A percentile compares a stretch with the other conserved stretches of the same genome.
Conservation (phyloP, 2,329 filamentous ascomycete genomes). For the Ilyonectria mors-panacis region DNA sequence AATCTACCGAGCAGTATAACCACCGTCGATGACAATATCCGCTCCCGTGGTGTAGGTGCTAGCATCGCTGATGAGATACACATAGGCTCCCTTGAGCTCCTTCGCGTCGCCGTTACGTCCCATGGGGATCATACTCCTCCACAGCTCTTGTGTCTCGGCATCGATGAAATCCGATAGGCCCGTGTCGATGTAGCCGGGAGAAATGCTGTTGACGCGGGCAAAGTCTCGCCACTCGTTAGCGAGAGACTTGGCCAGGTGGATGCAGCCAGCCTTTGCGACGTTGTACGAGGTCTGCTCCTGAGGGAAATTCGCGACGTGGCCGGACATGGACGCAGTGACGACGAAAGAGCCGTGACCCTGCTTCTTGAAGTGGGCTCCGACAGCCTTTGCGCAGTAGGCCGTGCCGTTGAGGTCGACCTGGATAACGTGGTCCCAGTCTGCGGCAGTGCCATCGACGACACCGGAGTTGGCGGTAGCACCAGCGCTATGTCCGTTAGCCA, state of each 20-base stretch:
- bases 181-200: constrained; percentile 65
- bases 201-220: constrained; percentile 68
- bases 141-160: constrained; percentile 25
- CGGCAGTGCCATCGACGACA: constrained; percentile 76
- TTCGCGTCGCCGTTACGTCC: constrained; percentile 74
- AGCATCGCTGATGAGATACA: constrained; percentile 68
- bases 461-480: constrained; percentile 78
- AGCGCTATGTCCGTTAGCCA: constrained; percentile 55
- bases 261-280: constrained; percentile 67
- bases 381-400: constrained; percentile 60
- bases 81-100: constrained; percentile 74
- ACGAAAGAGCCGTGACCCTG: constrained; percentile 65
- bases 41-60: constrained; percentile 66
- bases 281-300: constrained; percentile 70
- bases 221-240: constrained; percentile 70
- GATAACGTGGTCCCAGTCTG: constrained; percentile 75
- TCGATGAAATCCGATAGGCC: constrained; percentile 60
- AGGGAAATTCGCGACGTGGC: constrained; percentile 64
- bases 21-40: constrained; percentile 63
- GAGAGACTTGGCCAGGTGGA: constrained; percentile 68
- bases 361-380: constrained; percentile 58
- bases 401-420: constrained; percentile 59
- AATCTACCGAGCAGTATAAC: constrained; percentile 41
- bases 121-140: constrained; percentile 61
- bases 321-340: constrained; percentile 66